Conservation (phyloP, 192 early-diverging fungal species). For the Gaertneriomyces sp. region DNA sequence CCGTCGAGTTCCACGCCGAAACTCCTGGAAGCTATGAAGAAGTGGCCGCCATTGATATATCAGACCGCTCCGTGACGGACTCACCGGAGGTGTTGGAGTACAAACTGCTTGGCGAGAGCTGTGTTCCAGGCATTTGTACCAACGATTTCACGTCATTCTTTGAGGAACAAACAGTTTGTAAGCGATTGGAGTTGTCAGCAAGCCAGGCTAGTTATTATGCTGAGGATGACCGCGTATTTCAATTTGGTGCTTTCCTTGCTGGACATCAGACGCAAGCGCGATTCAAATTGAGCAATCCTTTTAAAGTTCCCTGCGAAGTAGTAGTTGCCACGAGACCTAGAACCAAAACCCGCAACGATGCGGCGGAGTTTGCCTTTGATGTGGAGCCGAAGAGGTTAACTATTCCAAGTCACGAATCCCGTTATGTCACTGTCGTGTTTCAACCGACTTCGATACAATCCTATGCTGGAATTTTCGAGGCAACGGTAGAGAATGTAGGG, state of each 20-base stretch:
- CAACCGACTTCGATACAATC: conserved; percentile 59
- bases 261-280: conserved; percentile 54
- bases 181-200: conserved; percentile 54
- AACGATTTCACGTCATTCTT: conserved; percentile 56
- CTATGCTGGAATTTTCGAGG: conserved; percentile 60
- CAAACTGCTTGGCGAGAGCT: conserved; percentile 52
- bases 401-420: conserved; percentile 57
- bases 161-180: conserved; percentile 60
- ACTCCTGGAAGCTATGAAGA: conserved; percentile 56
- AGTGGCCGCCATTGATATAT: conserved; percentile 55
- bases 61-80: conserved; percentile 49
- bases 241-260: conserved; percentile 56
- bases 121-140: conserved; percentile 61
- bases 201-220: conserved; percentile 56
- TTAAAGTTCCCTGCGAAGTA: conserved; percentile 58
- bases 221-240: conserved; percentile 58
- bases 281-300: conserved; percentile 63
- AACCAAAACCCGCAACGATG: conserved; percentile 46
- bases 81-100: conserved; percentile 52
- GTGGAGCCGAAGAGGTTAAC: conserved; percentile 54
- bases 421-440: conserved; percentile 52
- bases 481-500: conserved; percentile 53
- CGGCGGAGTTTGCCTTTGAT: conserved; percentile 57
- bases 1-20: conserved; percentile 62
- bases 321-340: conserved; percentile 45